Evolutionary conservation across 2,329 filamentous ascomycete genomes (phyloP).

Genomic region (Neonectria ditissima): DNA sequence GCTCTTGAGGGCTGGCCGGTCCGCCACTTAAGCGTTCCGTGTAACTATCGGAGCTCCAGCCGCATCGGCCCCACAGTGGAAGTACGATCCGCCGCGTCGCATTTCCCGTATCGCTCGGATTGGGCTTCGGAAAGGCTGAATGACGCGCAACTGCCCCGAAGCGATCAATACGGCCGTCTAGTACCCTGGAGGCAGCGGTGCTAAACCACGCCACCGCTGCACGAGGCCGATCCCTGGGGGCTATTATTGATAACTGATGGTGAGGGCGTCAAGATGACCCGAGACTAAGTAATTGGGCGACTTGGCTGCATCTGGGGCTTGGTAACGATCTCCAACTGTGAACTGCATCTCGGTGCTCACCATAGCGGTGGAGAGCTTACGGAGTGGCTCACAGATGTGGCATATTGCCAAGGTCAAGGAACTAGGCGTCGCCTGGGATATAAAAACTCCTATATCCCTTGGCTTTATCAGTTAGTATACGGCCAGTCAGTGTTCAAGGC

Average conservation of each 20-base stretch:
- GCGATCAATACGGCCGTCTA: constrained; percentile 3
- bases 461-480: too few species aligned
- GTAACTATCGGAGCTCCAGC: not conserved
- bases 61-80: not conserved
- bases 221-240: not conserved
- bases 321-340: too few species aligned
- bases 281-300: too few species aligned
- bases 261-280: too few species aligned
- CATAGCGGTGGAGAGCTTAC: not conserved
- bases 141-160: not conserved
- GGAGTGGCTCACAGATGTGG: not conserved
- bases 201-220: not conserved
- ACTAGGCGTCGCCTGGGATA: not conserved
- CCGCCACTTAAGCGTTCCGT: not conserved
- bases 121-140: not conserved
- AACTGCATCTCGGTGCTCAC: not conserved
- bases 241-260: not conserved
- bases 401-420: not conserved
- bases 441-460: not conserved
- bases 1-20: not conserved
- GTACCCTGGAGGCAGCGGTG: not conserved
- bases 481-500: not conserved
- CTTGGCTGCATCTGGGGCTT: not conserved
- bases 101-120: constrained; percentile 13
- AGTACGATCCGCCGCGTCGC: not conserved